Percentiles rank a stretch among this genome's conserved stretches.
Evolutionary conservation across 768 basidiomycete genomes (phyloP).

Genomic region (Mycena crocata): DNA sequence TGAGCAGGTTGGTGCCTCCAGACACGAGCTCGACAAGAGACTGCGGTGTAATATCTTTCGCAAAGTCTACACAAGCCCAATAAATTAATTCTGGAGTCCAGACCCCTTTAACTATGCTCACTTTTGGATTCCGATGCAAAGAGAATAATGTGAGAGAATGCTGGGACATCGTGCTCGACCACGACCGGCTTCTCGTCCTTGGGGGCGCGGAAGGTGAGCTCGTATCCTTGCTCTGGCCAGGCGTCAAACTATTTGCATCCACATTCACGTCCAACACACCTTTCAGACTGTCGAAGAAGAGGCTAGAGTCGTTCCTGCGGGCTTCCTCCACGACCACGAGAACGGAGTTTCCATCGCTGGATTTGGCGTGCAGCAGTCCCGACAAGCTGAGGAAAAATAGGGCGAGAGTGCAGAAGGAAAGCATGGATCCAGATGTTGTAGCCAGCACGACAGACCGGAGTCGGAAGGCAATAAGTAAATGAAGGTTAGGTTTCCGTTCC

Average conservation of each 20-base stretch:
- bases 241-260: slow-evolving; percentile 11
- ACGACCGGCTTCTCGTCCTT: slow-evolving; percentile 77
- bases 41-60: slow-evolving; percentile 85
- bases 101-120: too few relatives aligned
- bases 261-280: slow-evolving; percentile 54
- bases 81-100: too few relatives aligned
- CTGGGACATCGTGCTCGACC: slow-evolving; percentile 75
- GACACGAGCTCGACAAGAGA: slow-evolving; percentile 78
- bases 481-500: slow-evolving; percentile 14
- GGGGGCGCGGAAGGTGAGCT: slow-evolving; percentile 87
- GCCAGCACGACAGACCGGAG: slow-evolving; percentile 27
- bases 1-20: slow-evolving; percentile 82
- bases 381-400: slow-evolving; percentile 43
- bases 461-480: slow-evolving; percentile 19
- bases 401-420: slow-evolving; percentile 50
- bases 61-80: slow-evolving; percentile 59
- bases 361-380: slow-evolving; percentile 63
- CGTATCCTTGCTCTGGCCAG: slow-evolving; percentile 79
- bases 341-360: slow-evolving; percentile 86
- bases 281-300: slow-evolving; percentile 85
- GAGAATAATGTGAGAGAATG: slow-evolving; percentile 88
- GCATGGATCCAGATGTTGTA: slow-evolving; percentile 45
- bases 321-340: slow-evolving; percentile 86
- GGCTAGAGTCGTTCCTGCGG: slow-evolving; percentile 78
- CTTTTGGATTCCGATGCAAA: slow-evolving; percentile 90